Evolutionary conservation across 2,329 filamentous ascomycete genomes (phyloP).

Genomic region (Exophiala spinifera): DNA sequence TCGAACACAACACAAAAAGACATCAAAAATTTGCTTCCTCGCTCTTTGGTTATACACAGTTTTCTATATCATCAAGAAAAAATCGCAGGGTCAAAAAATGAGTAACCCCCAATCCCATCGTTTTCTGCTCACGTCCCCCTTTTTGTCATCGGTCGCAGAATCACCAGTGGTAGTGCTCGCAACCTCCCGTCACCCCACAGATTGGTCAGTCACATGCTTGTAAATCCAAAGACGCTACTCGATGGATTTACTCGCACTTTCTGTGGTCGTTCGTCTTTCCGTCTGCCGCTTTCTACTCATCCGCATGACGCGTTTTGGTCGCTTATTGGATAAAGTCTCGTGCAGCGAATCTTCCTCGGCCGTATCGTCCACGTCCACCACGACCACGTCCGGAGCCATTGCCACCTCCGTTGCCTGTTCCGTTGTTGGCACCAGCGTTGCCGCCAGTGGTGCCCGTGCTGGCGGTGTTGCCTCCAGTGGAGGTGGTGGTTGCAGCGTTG

Average conservation of each 20-base stretch:
- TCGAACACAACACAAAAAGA: too few relatives aligned
- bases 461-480: not conserved
- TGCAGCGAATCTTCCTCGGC: slow-evolving; percentile 23
- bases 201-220: slow-evolving; percentile 6
- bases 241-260: too few relatives aligned
- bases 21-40: too few relatives aligned
- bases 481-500: too few relatives aligned
- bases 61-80: too few relatives aligned
- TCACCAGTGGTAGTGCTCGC: too few relatives aligned
- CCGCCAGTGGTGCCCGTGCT: slow-evolving; percentile 37
- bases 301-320: not conserved
- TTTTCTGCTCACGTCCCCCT: too few relatives aligned
- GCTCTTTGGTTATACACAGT: too few relatives aligned
- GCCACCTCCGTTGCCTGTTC: not conserved
- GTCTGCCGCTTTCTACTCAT: not conserved
- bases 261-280: not conserved
- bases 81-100: too few relatives aligned
- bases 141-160: too few relatives aligned
- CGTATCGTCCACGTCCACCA: slow-evolving; percentile 17
- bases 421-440: slow-evolving; percentile 40
- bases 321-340: slow-evolving; percentile 26
- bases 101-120: too few relatives aligned
- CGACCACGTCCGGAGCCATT: slow-evolving; percentile 7
- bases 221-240: not conserved
- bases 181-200: not conserved